phyloP scores from a whole-genome alignment of 1,284 basidiomycete species.

The Phylloporus sp. region DNA sequence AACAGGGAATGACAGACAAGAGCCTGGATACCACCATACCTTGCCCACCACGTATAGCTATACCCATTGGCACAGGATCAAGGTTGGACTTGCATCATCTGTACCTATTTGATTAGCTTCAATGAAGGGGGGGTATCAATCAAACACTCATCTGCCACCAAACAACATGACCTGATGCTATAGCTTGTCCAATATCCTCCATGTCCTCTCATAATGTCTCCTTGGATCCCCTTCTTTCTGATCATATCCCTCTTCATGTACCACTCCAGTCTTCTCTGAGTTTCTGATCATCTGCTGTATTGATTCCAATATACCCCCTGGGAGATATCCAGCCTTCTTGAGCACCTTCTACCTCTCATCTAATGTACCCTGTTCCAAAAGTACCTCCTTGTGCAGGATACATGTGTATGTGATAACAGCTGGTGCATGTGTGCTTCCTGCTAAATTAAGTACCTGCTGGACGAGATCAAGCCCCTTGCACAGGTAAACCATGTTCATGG shows the following conservation, averaged over 20 bases:
- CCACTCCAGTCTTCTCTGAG: slow-evolving; percentile 63
- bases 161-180: slow-evolving; percentile 56
- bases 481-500: slow-evolving; percentile 61
- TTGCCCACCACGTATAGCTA: slow-evolving; percentile 35
- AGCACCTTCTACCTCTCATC: slow-evolving; percentile 59
- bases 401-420: slow-evolving; percentile 67
- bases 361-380: slow-evolving; percentile 62
- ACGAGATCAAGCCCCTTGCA: slow-evolving; percentile 79
- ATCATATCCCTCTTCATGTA: slow-evolving; percentile 44
- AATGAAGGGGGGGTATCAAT: background rate
- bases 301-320: slow-evolving; percentile 53
- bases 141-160: slow-evolving; percentile 51
- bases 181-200: slow-evolving; percentile 60
- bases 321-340: slow-evolving; percentile 51
- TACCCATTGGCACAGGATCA: slow-evolving; percentile 28
- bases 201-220: slow-evolving; percentile 56
- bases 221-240: slow-evolving; percentile 53
- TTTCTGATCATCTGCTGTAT: slow-evolving; percentile 64
- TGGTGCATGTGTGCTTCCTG: slow-evolving; percentile 66
- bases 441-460: slow-evolving; percentile 71
- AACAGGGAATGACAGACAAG: slow-evolving; percentile 68
- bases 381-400: slow-evolving; percentile 68
- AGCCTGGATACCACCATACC: slow-evolving; percentile 73
- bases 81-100: slow-evolving; percentile 50
- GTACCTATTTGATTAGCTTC: slow-evolving; percentile 16